phyloP scores from a whole-genome alignment of 192 early-diverging fungal species.

The Entomortierella parvispora region DNA sequence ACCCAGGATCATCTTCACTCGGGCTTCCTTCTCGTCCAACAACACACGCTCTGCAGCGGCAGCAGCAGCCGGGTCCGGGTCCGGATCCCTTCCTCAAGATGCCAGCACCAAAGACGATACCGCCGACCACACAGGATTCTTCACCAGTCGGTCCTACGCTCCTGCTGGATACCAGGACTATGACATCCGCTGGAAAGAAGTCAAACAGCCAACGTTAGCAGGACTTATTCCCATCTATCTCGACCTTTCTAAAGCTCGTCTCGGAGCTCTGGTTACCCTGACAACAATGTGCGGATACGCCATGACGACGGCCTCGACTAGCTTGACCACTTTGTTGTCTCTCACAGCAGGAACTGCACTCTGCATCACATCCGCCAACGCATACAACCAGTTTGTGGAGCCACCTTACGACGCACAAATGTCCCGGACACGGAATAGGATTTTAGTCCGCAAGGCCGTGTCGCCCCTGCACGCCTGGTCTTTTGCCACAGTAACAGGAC shows the following conservation, averaged over 20 bases:
- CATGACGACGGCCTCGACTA: conserved; percentile 79
- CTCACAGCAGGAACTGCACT: conserved; percentile 89
- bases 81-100: conserved; percentile 9
- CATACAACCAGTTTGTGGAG: conserved; percentile 97
- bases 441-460: conserved; percentile 82
- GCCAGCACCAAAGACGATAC: conserved; percentile 14
- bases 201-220: conserved; percentile 30
- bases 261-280: conserved; percentile 90
- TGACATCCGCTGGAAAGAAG: conserved; percentile 47
- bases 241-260: conserved; percentile 87
- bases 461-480: conserved; percentile 81
- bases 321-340: conserved; percentile 72
- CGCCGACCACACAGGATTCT: conserved; percentile 9
- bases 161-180: conserved; percentile 32
- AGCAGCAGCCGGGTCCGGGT: conserved; percentile 9
- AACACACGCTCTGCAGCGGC: conserved; percentile 10
- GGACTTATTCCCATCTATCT: conserved; percentile 37
- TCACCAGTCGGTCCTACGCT: conserved; percentile 12
- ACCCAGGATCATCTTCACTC: conserved; percentile 37
- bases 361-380: conserved; percentile 90
- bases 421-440: conserved; percentile 89
- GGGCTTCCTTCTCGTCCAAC: conserved; percentile 27
- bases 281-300: conserved; percentile 97
- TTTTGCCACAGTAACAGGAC: conserved; percentile 76
- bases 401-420: conserved; percentile 97